These are phyloP conservation scores for Aspergillus ochraceus DNA, from an alignment of 2,329 filamentous ascomycete genomes.

Conservation along the genomic window DNA sequence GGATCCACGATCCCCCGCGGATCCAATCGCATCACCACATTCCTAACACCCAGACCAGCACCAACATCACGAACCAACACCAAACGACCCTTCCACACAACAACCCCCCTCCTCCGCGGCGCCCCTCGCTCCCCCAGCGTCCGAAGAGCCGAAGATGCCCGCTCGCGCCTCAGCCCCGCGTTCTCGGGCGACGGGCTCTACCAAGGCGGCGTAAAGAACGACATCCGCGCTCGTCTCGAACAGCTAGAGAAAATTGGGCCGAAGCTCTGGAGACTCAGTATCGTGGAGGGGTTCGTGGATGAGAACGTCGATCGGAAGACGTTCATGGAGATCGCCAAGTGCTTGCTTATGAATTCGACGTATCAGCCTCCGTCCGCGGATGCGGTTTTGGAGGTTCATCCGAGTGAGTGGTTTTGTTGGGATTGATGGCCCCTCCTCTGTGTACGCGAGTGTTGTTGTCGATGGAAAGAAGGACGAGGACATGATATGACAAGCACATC, in stretches of 20 bases:
- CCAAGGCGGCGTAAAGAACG: not conserved
- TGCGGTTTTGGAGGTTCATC: not conserved
- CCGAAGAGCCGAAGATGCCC: slow-evolving; percentile 6
- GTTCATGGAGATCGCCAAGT: slow-evolving; percentile 16
- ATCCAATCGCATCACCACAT: not conserved
- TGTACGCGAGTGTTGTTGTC: too few species aligned
- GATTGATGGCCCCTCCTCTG: too few species aligned
- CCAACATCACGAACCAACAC: not conserved
- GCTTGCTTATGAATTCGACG: slow-evolving; percentile 16
- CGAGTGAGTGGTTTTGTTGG: too few species aligned
- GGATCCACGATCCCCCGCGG: not conserved
- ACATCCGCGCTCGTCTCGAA: slow-evolving; percentile 1
- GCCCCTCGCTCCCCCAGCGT: slow-evolving; percentile 10
- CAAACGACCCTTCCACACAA: slow-evolving; percentile 13
- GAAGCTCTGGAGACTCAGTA: not conserved
- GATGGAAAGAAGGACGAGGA: too few species aligned
- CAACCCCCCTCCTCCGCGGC: slow-evolving; percentile 7
- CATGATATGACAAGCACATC: too few species aligned
- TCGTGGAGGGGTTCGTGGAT: not conserved
- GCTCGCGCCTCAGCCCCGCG: not conserved
- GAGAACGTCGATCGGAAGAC: slow-evolving; percentile 11
- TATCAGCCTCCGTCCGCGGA: slow-evolving; percentile 8
- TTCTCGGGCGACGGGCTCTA: slow-evolving; percentile 2
- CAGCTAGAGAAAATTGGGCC: slow-evolving; percentile 1
- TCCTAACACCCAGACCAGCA: not conserved